Evolutionary conservation across 805 yeast genomes (phyloP).

Genomic region (Saccharomycopsis guyanensis): DNA sequence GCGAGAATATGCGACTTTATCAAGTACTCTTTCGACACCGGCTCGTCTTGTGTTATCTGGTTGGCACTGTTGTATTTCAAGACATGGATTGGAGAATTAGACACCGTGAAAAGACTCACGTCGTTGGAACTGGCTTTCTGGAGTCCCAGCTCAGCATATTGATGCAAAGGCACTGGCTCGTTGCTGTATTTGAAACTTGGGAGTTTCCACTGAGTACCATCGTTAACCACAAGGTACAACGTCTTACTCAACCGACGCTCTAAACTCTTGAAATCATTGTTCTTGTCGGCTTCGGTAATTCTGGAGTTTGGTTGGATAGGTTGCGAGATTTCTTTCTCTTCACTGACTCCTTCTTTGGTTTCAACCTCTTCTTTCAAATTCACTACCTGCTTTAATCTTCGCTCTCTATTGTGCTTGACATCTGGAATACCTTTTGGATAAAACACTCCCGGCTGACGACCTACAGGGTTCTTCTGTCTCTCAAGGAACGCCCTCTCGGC

Average conservation of each 20-base stretch:
- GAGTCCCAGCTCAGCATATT: conserved; percentile 68
- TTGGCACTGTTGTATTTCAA: conserved; percentile 35
- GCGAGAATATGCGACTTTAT: conserved; percentile 85
- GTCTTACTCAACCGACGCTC: conserved; percentile 78
- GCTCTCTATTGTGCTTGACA: conserved; percentile 80
- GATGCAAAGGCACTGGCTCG: conserved; percentile 51
- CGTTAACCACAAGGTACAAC: conserved; percentile 63
- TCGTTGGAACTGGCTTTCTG: conserved; percentile 62
- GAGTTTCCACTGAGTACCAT: conserved; percentile 53
- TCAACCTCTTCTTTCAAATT: conserved; percentile 43
- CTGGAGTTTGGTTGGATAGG: conserved; percentile 67
- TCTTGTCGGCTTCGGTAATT: conserved; percentile 66
- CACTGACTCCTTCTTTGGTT: conserved; percentile 19
- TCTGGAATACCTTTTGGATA: conserved; percentile 83
- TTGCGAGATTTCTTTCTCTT: conserved; percentile 52
- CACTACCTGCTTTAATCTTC: conserved; percentile 72
- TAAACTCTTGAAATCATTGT: conserved; percentile 54
- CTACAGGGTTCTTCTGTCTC: conserved; percentile 69
- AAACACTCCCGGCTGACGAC: conserved; percentile 66
- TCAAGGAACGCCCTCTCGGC: conserved; percentile 74
- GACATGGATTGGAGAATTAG: conserved; percentile 77
- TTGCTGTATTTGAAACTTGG: conserved; percentile 55
- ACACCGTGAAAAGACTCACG: conserved; percentile 86
- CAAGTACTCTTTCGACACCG: conserved; percentile 49
- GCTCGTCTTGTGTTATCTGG: conserved; percentile 20